phyloP scores from a whole-genome alignment of 2,329 filamentous ascomycete species.

The Fusarium agapanthi region DNA sequence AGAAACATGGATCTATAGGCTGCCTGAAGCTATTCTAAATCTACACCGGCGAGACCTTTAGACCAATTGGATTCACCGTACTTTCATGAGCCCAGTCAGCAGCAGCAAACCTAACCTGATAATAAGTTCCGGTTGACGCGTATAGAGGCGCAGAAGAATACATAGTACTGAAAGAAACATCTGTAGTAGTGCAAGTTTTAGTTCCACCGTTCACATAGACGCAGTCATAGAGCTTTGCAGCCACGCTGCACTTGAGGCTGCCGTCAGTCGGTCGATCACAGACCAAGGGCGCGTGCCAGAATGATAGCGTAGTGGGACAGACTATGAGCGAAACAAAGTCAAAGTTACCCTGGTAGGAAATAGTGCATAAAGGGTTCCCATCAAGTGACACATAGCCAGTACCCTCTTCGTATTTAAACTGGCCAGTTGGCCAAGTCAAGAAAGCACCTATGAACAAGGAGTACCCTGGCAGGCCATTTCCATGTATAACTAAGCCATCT shows the following conservation, averaged over 20 bases:
- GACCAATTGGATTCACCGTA: background rate
- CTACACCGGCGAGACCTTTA: background rate
- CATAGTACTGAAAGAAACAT: background rate
- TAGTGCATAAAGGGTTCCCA: background rate
- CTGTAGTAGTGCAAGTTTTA: background rate
- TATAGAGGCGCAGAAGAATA: background rate
- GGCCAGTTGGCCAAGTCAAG: background rate
- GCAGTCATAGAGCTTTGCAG: background rate
- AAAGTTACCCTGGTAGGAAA: background rate
- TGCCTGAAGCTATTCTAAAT: background rate
- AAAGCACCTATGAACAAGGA: background rate
- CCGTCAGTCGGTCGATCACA: background rate
- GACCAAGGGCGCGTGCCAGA: background rate
- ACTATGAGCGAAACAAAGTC: background rate
- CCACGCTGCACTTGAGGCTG: background rate
- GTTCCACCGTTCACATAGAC: background rate
- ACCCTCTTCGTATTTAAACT: background rate
- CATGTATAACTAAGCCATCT: background rate
- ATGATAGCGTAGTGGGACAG: background rate
- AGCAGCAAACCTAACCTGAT: background rate
- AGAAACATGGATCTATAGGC: background rate
- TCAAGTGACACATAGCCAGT: background rate
- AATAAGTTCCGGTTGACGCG: background rate
- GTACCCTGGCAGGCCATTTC: background rate
- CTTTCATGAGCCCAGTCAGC: background rate